Base-by-base conservation (phyloP, 129 eudicot genomes). In the Apium graveolens region DNA sequence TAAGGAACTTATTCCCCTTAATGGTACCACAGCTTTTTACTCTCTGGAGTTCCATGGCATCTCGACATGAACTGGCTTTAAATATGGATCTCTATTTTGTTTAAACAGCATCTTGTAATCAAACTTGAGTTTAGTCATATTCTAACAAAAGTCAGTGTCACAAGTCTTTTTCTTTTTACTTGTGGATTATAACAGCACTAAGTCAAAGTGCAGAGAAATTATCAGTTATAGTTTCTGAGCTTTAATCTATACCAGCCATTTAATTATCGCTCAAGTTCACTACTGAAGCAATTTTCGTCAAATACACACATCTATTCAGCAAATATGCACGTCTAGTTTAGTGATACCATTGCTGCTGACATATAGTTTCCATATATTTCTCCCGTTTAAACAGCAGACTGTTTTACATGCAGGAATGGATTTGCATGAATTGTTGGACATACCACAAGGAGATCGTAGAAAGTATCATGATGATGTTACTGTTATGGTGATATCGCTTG, bases 391-490 rank as follows among this genome's bases (percentile, higher is more conserved):
- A 74, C 7, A 43, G 26, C 24, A 7, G 20, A 6, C 16, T 74
- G 34, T 44, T 74, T 46, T 18, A 32, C 38, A 3, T 83, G 83
- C 81, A 93, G 98, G 98, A 69, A 91, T 93, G 98, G 96, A 91
- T 85, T 88, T 93, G 65, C 96, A 91, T 84, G 96, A 93, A 72
- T 83, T 93, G 86, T 83, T 93, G 82, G 98, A 91, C 78, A 89
- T 93, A 75, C 97, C 97, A 24, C 91, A 89, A 81, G 98, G 98
- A 20, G 98, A 93, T 72, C 88, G 98, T 1, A 82, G 98, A 78
- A 93, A 89, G 88, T 93, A 93, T 87, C 98, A 93, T 79, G 98
- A 93, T 66, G 98, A 91, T 80, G 98, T 93, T 44, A 89, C 98
- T 41, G 94, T 93, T 51, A 93, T 93, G 91, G 92, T 93, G 66